Percentiles rank a stretch among this genome's conserved stretches.
phyloP scores from a whole-genome alignment of 2,329 filamentous ascomycete species.

The Anthostomella pinea region DNA sequence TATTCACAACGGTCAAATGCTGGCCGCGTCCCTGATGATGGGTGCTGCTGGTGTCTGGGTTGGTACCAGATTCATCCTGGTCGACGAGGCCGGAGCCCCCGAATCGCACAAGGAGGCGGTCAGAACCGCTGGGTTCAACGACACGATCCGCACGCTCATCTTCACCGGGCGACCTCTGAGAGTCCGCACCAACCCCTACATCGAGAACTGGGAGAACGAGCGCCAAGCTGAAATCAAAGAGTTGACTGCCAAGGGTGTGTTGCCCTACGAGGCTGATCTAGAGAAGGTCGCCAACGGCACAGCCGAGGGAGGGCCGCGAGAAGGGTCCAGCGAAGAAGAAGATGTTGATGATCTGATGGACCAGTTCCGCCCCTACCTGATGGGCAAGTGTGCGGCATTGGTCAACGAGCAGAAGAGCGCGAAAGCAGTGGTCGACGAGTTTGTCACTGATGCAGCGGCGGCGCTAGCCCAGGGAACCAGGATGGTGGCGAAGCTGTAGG shows the following conservation, averaged over 20 bases:
- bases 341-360: slow-evolving; percentile 86
- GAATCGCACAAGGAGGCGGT: slow-evolving; percentile 95
- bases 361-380: slow-evolving; percentile 53
- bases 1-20: slow-evolving; percentile 86
- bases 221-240: slow-evolving; percentile 87
- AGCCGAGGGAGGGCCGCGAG: slow-evolving; percentile 44
- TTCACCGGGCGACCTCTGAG: slow-evolving; percentile 95
- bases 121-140: slow-evolving; percentile 84
- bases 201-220: slow-evolving; percentile 94
- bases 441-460: slow-evolving; percentile 76
- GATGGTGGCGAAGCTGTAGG: slow-evolving; percentile 68
- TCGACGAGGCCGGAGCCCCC: slow-evolving; percentile 90
- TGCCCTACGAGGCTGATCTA: slow-evolving; percentile 92
- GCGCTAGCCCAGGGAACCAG: slow-evolving; percentile 67
- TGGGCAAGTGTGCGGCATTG: slow-evolving; percentile 95
- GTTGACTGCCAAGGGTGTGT: slow-evolving; percentile 81
- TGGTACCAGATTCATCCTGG: slow-evolving; percentile 91
- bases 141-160: slow-evolving; percentile 96
- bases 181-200: slow-evolving; percentile 91
- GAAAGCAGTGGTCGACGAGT: slow-evolving; percentile 90
- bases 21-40: slow-evolving; percentile 89
- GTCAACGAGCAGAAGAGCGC: slow-evolving; percentile 90
- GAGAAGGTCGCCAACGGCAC: slow-evolving; percentile 64
- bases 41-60: slow-evolving; percentile 94
- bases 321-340: slow-evolving; percentile 59